Evolutionary conservation across 345 rosid species (phyloP).

Genomic region (Melaleuca quinquenervia): DNA sequence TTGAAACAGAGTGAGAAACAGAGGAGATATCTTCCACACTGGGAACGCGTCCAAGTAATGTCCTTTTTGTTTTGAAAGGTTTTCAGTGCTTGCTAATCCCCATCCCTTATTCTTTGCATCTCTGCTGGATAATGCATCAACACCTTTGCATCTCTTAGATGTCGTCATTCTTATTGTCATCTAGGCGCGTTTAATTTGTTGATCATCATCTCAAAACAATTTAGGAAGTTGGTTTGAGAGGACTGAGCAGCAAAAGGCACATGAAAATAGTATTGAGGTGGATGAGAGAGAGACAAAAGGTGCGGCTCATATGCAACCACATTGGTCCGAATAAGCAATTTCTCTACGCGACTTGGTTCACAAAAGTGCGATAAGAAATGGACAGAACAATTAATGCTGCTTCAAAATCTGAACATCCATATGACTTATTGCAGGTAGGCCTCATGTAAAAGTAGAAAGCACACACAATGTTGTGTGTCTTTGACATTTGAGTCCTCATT

Average conservation of each 20-base stretch:
- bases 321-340: constrained; percentile 40
- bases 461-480: not conserved
- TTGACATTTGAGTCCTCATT: not conserved
- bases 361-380: constrained; percentile 6
- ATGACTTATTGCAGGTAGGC: not conserved
- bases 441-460: not conserved
- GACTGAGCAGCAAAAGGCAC: constrained; percentile 34
- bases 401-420: constrained; percentile 5
- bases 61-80: not conserved
- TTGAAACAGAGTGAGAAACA: no score
- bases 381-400: not conserved
- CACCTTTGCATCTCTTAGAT: not conserved
- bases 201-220: not conserved
- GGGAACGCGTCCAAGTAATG: constrained; percentile 65
- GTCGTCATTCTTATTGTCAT: not conserved
- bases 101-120: not conserved
- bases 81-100: not conserved
- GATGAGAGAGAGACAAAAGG: constrained; percentile 53
- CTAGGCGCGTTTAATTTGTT: not conserved
- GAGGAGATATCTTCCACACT: no score
- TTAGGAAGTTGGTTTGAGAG: constrained; percentile 37
- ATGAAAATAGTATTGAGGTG: constrained; percentile 49
- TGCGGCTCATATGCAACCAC: constrained; percentile 44
- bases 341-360: constrained; percentile 45
- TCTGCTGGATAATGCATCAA: not conserved